These are phyloP conservation scores for Circinella minor DNA, from an alignment of 371 early-diverging fungal species.

Conservation along the genomic window DNA sequence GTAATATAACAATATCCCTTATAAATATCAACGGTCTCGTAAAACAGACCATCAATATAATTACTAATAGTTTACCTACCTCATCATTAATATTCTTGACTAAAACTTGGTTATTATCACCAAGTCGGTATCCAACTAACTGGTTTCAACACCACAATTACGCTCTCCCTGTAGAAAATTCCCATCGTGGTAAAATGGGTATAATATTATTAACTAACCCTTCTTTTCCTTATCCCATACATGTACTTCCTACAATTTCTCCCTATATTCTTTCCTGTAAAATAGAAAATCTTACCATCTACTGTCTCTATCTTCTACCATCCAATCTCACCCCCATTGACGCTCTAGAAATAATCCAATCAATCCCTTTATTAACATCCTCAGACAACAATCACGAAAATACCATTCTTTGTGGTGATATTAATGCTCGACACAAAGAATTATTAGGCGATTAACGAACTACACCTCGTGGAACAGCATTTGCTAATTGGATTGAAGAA, in stretches of 20 bases:
- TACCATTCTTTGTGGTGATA: conserved; percentile 26
- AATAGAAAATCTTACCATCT: not conserved
- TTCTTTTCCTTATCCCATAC: conserved; percentile 2
- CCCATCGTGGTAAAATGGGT: conserved; percentile 14
- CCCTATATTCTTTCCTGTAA: conserved; percentile 13
- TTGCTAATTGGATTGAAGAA: conserved; percentile 1
- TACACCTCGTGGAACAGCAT: conserved; percentile 1
- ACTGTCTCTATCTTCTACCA: no score
- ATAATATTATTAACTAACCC: conserved; percentile 8
- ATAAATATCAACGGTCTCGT: not conserved
- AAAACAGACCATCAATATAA: conserved; percentile 6
- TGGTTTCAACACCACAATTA: conserved; percentile 22
- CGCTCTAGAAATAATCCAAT: not conserved
- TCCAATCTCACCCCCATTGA: conserved; percentile 20
- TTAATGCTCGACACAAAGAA: conserved; percentile 20
- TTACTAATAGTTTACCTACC: conserved; percentile 8
- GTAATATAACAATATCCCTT: no score
- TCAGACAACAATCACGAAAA: conserved; percentile 5
- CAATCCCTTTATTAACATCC: not conserved
- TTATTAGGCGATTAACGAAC: conserved; percentile 10
- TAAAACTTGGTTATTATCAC: conserved; percentile 2
- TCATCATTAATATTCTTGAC: not conserved
- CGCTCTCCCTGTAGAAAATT: conserved; percentile 1
- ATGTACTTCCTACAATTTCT: not conserved
- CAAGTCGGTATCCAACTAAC: conserved; percentile 12